Conservation (phyloP, 441 rosid genomes). For the Iberis amara region DNA sequence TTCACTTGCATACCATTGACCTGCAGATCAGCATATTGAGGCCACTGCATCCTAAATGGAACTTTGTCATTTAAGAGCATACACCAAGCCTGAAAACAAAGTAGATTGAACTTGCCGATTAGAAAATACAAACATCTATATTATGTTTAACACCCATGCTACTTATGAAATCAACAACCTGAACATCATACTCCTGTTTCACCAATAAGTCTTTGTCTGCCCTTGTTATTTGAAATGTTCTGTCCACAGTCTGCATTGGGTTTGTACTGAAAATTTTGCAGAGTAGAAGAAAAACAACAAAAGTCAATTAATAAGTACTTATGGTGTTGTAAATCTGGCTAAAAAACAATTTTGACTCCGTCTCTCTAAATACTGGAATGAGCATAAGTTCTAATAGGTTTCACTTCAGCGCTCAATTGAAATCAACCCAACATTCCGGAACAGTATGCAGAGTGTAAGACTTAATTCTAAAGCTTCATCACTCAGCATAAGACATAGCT, state of each 20-base stretch:
- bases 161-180: slow-evolving; percentile 46
- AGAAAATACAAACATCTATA: slow-evolving; percentile 1
- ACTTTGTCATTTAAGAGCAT: slow-evolving; percentile 97
- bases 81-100: slow-evolving; percentile 72
- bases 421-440: slow-evolving; percentile 13
- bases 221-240: slow-evolving; percentile 63
- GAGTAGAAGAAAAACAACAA: slow-evolving; percentile 7
- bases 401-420: not conserved
- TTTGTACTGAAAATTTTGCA: slow-evolving; percentile 43
- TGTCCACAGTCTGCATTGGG: slow-evolving; percentile 66
- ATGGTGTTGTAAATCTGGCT: slow-evolving; percentile 6
- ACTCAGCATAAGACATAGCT: not conserved
- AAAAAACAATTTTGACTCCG: not conserved
- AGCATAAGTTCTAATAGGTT: slow-evolving; percentile 7
- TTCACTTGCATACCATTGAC: slow-evolving; percentile 62
- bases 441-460: slow-evolving; percentile 4
- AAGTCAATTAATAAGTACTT: slow-evolving; percentile 1
- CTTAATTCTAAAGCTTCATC: slow-evolving; percentile 4
- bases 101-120: slow-evolving; percentile 19
- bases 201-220: slow-evolving; percentile 56
- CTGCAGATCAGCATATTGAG: slow-evolving; percentile 86
- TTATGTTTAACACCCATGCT: slow-evolving; percentile 1
- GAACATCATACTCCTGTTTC: slow-evolving; percentile 70
- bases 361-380: slow-evolving; percentile 2
- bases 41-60: slow-evolving; percentile 94